A percentile compares a stretch with the other conserved stretches of the same genome.
These are phyloP conservation scores for Cubamyces sp. DNA, from an alignment of 768 basidiomycete species.

Conservation along the genomic window DNA sequence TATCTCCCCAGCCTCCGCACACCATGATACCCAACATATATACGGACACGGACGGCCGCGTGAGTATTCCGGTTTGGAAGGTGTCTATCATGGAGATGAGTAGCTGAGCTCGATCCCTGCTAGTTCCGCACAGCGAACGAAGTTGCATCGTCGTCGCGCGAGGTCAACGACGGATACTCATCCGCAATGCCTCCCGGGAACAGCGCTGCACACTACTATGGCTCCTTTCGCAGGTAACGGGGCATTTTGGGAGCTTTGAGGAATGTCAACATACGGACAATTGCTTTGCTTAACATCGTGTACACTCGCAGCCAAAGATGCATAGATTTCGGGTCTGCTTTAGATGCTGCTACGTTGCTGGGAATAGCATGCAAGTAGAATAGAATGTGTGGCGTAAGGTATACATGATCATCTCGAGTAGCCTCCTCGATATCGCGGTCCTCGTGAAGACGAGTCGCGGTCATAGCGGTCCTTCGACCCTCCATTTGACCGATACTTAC, in stretches of 20 bases:
- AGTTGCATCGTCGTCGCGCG: neutral
- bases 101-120: neutral
- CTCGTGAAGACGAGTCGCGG: slow-evolving; percentile 26
- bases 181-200: neutral
- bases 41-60: slow-evolving; percentile 11
- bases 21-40: slow-evolving; percentile 12
- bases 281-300: too few species aligned
- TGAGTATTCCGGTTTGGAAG: neutral
- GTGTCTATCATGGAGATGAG: too few species aligned
- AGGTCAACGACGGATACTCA: neutral
- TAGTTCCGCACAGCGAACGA: slow-evolving; percentile 7
- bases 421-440: slow-evolving; percentile 38
- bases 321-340: too few species aligned
- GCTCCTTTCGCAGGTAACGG: slow-evolving; percentile 6
- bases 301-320: too few species aligned
- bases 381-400: neutral
- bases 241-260: neutral
- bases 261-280: too few species aligned
- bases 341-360: too few species aligned
- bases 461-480: slow-evolving; percentile 18
- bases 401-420: slow-evolving; percentile 33
- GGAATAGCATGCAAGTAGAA: neutral
- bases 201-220: slow-evolving; percentile 4
- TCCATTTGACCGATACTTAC: slow-evolving; percentile 22
- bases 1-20: neutral